These are phyloP conservation scores for Mortierella sp. DNA, from an alignment of 371 early-diverging fungal genomes.

Conservation along the genomic window DNA sequence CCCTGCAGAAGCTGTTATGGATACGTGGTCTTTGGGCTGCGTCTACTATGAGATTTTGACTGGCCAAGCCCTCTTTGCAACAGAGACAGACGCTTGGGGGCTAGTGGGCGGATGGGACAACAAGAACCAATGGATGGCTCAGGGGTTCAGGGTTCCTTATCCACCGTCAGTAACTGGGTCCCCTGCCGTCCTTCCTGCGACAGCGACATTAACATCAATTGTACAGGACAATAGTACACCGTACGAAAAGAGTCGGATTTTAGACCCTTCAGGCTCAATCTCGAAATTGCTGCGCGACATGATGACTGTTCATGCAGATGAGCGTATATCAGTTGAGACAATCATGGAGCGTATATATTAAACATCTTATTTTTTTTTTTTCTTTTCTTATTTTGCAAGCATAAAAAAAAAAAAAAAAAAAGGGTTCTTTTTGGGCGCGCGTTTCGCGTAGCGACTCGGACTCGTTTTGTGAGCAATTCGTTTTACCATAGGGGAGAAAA, in stretches of 20 bases:
- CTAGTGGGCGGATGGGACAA: constrained; percentile 51
- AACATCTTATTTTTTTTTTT: too few species aligned
- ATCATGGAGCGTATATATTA: constrained; percentile 54
- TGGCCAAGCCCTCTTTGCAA: constrained; percentile 35
- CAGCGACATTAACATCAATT: not conserved
- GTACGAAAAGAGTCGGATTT: constrained; percentile 22
- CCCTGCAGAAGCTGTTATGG: constrained; percentile 50
- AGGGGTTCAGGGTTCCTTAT: constrained; percentile 33
- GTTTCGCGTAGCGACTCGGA: too few species aligned
- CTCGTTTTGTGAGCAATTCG: too few species aligned
- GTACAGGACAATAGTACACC: constrained; percentile 14
- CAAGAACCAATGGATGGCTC: constrained; percentile 11
- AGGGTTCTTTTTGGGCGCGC: too few species aligned
- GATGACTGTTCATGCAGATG: constrained; percentile 29
- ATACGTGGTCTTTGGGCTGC: constrained; percentile 52
- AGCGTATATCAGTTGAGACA: constrained; percentile 32
- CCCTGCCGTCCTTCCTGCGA: constrained; percentile 2
- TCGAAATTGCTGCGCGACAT: constrained; percentile 32
- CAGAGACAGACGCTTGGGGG: constrained; percentile 47
- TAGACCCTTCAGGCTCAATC: constrained; percentile 50
- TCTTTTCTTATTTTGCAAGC: not conserved
- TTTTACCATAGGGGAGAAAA: too few species aligned
- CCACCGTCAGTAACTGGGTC: constrained; percentile 19
- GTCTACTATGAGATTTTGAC: constrained; percentile 49
- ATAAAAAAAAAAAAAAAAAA: too few species aligned